Percentiles rank a stretch among this genome's conserved stretches.
Conservation (phyloP, 768 basidiomycete species). For the Russula virescens region DNA sequence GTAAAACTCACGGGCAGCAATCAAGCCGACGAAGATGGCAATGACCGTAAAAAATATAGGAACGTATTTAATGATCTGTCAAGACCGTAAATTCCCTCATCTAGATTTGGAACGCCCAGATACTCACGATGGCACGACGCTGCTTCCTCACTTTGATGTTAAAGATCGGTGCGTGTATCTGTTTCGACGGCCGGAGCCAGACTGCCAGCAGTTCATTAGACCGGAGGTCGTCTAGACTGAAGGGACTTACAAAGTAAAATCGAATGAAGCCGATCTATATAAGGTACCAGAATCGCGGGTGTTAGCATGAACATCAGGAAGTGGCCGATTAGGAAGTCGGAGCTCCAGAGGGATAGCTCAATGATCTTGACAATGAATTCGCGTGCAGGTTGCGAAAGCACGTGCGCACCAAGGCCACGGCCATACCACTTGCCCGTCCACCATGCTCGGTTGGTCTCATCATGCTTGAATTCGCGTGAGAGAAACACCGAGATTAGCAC, state of each 20-base stretch:
- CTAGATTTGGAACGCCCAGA: not conserved
- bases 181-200: conserved; percentile 93
- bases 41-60: conserved; percentile 67
- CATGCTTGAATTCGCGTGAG: conserved; percentile 96
- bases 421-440: conserved; percentile 99
- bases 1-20: conserved; percentile 65
- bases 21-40: conserved; percentile 64
- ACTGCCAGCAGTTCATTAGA: conserved; percentile 42
- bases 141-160: conserved; percentile 85
- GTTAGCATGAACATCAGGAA: conserved; percentile 84
- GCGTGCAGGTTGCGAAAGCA: conserved; percentile 91
- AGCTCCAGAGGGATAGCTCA: conserved; percentile 95
- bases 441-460: conserved; percentile 97
- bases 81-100: not conserved
- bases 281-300: conserved; percentile 79
- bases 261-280: conserved; percentile 82
- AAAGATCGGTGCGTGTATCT: conserved; percentile 89
- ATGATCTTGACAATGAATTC: conserved; percentile 98
- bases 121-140: conserved; percentile 80
- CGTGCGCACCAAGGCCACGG: conserved; percentile 83
- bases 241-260: conserved; percentile 82
- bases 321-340: conserved; percentile 86
- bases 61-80: conserved; percentile 80
- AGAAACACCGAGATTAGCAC: conserved; percentile 91
- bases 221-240: conserved; percentile 5